These are phyloP conservation scores for Cicer bijugum DNA, from an alignment of 306 rosid genomes.

Conservation along the genomic window DNA sequence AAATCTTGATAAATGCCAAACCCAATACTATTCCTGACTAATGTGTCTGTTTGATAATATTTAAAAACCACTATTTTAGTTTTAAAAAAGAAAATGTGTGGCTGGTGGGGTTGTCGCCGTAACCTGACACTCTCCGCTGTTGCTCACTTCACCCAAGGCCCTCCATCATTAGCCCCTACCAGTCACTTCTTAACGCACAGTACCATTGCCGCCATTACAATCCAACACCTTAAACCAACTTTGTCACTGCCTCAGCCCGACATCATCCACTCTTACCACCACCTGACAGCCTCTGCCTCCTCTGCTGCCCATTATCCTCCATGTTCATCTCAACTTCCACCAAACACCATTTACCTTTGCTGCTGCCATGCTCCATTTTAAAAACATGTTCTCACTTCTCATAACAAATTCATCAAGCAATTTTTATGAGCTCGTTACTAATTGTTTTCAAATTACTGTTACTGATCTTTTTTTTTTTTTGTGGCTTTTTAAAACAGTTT, in stretches of 20 bases:
- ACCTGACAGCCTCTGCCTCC: too few relatives aligned
- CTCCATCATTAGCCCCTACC: background rate
- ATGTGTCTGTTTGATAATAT: background rate
- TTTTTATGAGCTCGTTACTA: background rate
- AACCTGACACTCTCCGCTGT: background rate
- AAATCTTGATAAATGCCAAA: conserved; percentile 2
- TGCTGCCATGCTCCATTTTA: background rate
- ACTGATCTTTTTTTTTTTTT: background rate
- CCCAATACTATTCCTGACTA: conserved; percentile 11
- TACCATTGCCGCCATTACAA: background rate
- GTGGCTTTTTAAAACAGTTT: background rate
- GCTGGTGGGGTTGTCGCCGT: background rate
- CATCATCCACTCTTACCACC: background rate
- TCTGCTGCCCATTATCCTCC: background rate
- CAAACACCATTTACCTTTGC: background rate
- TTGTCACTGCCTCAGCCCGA: background rate
- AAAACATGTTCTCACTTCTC: background rate
- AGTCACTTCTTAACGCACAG: background rate
- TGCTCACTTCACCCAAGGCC: background rate
- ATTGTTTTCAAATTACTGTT: background rate
- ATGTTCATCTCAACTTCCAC: background rate
- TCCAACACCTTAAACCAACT: background rate
- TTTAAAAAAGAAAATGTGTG: background rate
- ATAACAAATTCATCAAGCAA: background rate
- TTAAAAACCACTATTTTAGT: background rate